Evolutionary conservation across 768 basidiomycete genomes (phyloP).

Genomic region (Gloeostereum incarnatum): DNA sequence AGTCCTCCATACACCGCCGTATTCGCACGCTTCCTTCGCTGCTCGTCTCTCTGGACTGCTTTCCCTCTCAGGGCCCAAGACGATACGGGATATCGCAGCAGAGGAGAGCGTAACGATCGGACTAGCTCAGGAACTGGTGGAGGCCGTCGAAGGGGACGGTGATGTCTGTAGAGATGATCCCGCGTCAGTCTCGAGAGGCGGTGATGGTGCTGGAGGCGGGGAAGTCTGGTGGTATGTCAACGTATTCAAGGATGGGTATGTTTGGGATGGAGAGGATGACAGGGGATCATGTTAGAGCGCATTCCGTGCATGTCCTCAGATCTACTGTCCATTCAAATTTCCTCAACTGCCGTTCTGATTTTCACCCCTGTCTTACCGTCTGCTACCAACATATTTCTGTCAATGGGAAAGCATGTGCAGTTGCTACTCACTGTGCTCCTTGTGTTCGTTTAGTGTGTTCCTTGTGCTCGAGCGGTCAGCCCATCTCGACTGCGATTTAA

Average conservation of each 20-base stretch:
- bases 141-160: slow-evolving; percentile 61
- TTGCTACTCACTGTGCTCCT: too few species aligned
- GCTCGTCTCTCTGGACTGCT: slow-evolving; percentile 53
- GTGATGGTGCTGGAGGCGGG: slow-evolving; percentile 35
- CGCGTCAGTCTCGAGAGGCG: slow-evolving; percentile 24
- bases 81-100: slow-evolving; percentile 61
- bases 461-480: too few species aligned
- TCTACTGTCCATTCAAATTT: too few species aligned
- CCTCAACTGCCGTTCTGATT: too few species aligned
- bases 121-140: slow-evolving; percentile 71
- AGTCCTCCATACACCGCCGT: slow-evolving; percentile 80
- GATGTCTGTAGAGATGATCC: slow-evolving; percentile 72
- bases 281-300: too few species aligned
- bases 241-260: slow-evolving; percentile 39
- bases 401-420: too few species aligned
- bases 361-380: too few species aligned
- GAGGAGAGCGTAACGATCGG: slow-evolving; percentile 67
- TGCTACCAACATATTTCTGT: too few species aligned
- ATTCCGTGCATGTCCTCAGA: too few species aligned
- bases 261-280: too few species aligned
- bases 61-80: slow-evolving; percentile 37
- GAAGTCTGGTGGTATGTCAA: slow-evolving; percentile 73
- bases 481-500: too few species aligned
- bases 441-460: too few species aligned
- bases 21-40: slow-evolving; percentile 58